These are phyloP conservation scores for Astrephomene gubernaculifera DNA, from an alignment of 139 green algal species.

Conservation along the genomic window DNA sequence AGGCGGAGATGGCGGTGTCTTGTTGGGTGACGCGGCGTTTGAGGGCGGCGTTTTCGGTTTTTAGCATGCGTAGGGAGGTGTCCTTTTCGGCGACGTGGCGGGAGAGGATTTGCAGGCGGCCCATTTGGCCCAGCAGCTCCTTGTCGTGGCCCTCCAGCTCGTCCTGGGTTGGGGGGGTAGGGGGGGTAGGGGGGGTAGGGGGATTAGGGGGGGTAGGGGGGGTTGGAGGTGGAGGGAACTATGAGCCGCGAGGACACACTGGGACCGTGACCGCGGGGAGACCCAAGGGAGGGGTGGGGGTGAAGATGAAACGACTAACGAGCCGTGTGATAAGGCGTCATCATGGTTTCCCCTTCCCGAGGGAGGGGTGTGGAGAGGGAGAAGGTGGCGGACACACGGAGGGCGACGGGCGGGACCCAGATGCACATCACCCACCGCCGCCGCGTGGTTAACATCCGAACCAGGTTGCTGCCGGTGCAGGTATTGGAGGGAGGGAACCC, in stretches of 20 bases:
- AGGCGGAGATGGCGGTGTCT: not conserved
- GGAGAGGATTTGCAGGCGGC: not conserved
- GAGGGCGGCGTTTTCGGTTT: not conserved
- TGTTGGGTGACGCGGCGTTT: not conserved
- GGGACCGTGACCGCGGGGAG: too few species aligned
- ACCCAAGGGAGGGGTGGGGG: too few species aligned
- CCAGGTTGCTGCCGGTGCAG: too few species aligned
- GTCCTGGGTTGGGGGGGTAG: not conserved
- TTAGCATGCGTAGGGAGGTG: constrained; percentile 7
- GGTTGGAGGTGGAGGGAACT: not conserved
- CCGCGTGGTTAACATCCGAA: not conserved
- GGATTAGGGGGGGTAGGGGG: not conserved
- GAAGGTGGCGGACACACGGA: not conserved
- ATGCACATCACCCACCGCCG: not conserved
- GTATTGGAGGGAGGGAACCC: too few species aligned
- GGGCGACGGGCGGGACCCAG: not conserved
- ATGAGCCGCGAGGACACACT: too few species aligned
- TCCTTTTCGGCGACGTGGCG: constrained; percentile 38
- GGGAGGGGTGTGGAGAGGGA: not conserved
- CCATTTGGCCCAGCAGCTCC: constrained; percentile 25
- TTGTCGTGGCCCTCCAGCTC: constrained; percentile 35
- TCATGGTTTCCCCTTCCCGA: too few species aligned
- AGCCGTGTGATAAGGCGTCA: too few species aligned
- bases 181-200: not conserved
- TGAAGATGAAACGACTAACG: too few species aligned